Conservation (phyloP, 2,329 filamentous ascomycete genomes). For the Sarocladium kiliense region DNA sequence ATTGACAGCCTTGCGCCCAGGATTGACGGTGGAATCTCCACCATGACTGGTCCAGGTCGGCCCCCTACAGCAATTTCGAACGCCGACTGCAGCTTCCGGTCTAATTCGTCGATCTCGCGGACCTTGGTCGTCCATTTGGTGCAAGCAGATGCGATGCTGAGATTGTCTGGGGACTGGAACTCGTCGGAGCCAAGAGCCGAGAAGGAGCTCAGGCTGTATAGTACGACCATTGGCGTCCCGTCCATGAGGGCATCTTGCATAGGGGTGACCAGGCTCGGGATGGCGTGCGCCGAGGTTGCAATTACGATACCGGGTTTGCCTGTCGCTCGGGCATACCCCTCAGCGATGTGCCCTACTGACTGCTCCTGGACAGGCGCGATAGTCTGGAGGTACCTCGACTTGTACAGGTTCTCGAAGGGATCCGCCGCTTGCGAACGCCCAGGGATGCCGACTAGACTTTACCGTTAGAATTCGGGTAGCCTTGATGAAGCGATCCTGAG, state of each 20-base stretch:
- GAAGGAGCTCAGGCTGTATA: neutral
- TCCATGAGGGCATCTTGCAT: neutral
- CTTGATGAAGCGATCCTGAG: too few relatives aligned
- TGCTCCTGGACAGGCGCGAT: neutral
- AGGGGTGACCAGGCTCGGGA: neutral
- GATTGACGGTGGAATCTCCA: neutral
- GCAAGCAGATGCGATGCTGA: neutral
- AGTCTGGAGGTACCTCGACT: neutral
- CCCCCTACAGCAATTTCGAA: neutral
- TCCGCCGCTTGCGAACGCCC: neutral
- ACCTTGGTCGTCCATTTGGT: neutral
- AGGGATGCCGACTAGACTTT: neutral
- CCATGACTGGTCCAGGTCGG: neutral
- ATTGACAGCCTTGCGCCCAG: neutral
- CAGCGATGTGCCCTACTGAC: neutral
- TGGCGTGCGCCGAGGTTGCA: neutral
- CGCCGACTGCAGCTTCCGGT: neutral
- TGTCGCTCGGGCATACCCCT: neutral
- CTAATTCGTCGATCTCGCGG: neutral
- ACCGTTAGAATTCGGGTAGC: too few relatives aligned
- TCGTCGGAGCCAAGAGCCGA: neutral
- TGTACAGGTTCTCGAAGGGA: neutral
- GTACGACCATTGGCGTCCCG: neutral
- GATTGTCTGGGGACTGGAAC: neutral
- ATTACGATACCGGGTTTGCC: neutral